phyloP scores from a whole-genome alignment of 768 basidiomycete species.

The Collybiopsis confluens region DNA sequence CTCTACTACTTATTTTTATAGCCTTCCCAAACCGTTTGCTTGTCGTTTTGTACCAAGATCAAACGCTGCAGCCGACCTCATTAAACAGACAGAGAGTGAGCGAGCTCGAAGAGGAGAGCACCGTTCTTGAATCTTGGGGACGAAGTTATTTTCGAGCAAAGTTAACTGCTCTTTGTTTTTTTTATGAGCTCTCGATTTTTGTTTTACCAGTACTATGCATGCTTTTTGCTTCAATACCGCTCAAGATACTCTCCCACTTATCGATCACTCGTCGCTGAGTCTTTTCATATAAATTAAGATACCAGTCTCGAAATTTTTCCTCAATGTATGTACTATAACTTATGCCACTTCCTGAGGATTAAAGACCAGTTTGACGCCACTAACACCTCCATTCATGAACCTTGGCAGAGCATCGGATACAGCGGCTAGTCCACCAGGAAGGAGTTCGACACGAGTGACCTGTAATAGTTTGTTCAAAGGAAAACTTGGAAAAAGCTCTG shows the following conservation, averaged over 20 bases:
- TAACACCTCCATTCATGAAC: not conserved
- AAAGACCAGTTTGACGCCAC: constrained; percentile 1
- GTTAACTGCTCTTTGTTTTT: no score
- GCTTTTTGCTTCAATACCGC: no score
- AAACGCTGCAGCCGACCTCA: not conserved
- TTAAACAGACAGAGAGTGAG: not conserved
- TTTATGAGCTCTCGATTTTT: no score
- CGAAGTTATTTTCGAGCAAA: no score
- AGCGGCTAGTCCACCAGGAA: constrained; percentile 1
- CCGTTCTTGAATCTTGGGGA: no score
- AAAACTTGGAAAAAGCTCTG: not conserved
- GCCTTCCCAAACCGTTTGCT: not conserved
- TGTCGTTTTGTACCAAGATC: not conserved
- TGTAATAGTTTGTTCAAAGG: not conserved
- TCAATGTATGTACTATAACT: no score
- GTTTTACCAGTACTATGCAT: no score
- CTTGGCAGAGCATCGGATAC: not conserved
- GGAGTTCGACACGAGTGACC: not conserved
- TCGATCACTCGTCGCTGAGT: no score
- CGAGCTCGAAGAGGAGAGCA: no score
- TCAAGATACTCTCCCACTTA: no score
- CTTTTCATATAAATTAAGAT: no score
- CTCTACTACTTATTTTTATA: not conserved
- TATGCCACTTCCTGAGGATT: not conserved
- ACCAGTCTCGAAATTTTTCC: no score